A percentile compares a stretch with the other conserved stretches of the same genome.
phyloP scores from a whole-genome alignment of 2,329 filamentous ascomycete genomes.

The Pestalotiopsis sp. region DNA sequence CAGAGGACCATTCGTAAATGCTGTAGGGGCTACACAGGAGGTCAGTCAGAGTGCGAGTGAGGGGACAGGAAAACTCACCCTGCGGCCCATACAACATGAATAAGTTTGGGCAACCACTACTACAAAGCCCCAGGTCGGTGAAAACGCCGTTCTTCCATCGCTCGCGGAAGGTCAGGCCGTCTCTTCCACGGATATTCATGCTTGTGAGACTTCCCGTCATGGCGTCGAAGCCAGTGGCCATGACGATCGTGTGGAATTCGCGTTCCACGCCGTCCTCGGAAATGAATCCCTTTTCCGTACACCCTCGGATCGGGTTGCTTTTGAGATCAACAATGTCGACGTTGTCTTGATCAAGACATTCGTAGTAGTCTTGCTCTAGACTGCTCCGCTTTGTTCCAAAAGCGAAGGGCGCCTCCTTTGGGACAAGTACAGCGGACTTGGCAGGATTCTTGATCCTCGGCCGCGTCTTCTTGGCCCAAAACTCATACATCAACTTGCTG shows the following conservation, averaged over 20 bases:
- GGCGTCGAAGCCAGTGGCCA: background rate
- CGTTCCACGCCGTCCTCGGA: background rate
- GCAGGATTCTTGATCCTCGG: background rate
- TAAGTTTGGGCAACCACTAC: background rate
- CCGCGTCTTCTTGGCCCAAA: slow-evolving; percentile 3
- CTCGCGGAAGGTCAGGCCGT: background rate
- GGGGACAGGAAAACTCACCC: background rate
- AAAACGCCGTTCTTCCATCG: slow-evolving; percentile 2
- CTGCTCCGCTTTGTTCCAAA: slow-evolving; percentile 3
- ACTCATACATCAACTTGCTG: slow-evolving; percentile 1
- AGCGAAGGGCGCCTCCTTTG: background rate
- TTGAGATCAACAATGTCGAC: slow-evolving; percentile 4
- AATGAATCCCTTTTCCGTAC: background rate
- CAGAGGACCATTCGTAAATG: background rate
- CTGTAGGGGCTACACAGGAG: background rate
- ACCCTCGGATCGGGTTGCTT: background rate
- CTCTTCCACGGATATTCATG: background rate
- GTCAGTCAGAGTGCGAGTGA: background rate
- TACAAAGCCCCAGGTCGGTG: background rate
- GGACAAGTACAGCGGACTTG: background rate
- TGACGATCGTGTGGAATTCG: background rate
- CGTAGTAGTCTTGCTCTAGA: slow-evolving; percentile 5
- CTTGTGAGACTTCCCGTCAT: background rate
- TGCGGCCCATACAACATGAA: slow-evolving; percentile 5
- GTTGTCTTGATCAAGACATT: slow-evolving; percentile 5